Base-by-base conservation (phyloP, 768 basidiomycete genomes). In the Sistotremastrum suecicum region DNA sequence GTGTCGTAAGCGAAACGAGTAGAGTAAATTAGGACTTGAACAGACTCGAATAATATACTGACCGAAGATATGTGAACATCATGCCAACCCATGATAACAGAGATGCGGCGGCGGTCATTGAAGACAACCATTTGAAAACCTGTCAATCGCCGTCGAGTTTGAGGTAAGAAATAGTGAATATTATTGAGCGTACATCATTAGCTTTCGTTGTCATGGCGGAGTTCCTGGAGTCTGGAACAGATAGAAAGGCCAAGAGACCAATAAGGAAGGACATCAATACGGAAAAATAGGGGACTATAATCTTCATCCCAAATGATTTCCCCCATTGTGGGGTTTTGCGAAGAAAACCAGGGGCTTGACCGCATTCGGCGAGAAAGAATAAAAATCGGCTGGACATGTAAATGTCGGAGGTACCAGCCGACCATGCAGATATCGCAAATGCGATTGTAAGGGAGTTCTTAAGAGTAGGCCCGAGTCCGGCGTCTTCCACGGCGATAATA, bases 361-460 rank as follows among this genome's bases (percentile, higher is more conserved):
- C 58, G 42, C 58, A 59, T 10, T 61, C 51, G 20, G 61, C 59
- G 1, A 66, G 47, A n/a, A 58, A 59, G 51, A 62, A 65, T 37
- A 64, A 53, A 29, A 46, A 42, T 7, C 44, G 44, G 29, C 36
- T 41, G 2, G 44, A 46, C 11, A 46, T 46, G 39, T 46, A 46
- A 2, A 46, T 39, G 30, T 46, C 44, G 39, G 44, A 46, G 37
- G 44, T 44, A 7, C 40, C 44, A 7, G 44, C 44, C 1, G 44
- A 46, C 39, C 37, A 46, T 20, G 44, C 44, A 7, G 44, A 46
- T 7, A 42, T 8, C 3, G 42, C n/a, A 42, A 46, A 46, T 7
- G 33, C 9, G 41, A 39, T 39, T 3, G 28, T 46, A n/a, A 34
- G 11, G 7, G 3, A 2, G 20, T 46, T 11, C n/a, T 20, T 11